phyloP scores from a whole-genome alignment of 208 protist species.

The Crithidia acanthocephali region DNA sequence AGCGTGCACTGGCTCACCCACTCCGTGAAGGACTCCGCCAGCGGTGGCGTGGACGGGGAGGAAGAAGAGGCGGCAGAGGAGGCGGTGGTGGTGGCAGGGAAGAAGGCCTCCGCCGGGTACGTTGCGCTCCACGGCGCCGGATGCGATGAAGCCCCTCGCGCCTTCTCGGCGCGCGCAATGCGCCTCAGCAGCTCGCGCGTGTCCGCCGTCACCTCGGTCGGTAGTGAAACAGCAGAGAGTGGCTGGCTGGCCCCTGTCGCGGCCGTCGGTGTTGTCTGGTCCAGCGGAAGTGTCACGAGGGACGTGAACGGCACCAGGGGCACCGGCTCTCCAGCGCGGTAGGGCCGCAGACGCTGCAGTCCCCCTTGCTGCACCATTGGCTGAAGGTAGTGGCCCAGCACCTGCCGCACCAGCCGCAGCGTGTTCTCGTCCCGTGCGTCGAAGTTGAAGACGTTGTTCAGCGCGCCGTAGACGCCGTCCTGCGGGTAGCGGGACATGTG shows the following conservation, averaged over 20 bases:
- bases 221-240: neutral
- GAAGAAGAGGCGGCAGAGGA: neutral
- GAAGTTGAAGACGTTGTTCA: slow-evolving; percentile 91
- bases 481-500: slow-evolving; percentile 91
- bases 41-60: neutral
- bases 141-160: neutral
- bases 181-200: neutral
- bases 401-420: slow-evolving; percentile 67
- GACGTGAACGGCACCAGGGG: slow-evolving; percentile 36
- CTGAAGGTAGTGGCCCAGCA: slow-evolving; percentile 54
- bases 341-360: slow-evolving; percentile 51
- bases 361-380: slow-evolving; percentile 48
- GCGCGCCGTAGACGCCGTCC: slow-evolving; percentile 80
- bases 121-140: slow-evolving; percentile 34
- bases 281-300: slow-evolving; percentile 31
- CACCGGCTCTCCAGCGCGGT: slow-evolving; percentile 42
- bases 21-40: slow-evolving; percentile 59
- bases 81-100: neutral
- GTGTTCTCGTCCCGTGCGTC: slow-evolving; percentile 79
- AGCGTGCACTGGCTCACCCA: slow-evolving; percentile 49
- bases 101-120: slow-evolving; percentile 28
- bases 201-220: slow-evolving; percentile 5
- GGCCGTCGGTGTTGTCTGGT: neutral
- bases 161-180: slow-evolving; percentile 7
- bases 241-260: neutral